Conservation (phyloP, 306 rosid species). For the Casuarina equisetifolia region DNA sequence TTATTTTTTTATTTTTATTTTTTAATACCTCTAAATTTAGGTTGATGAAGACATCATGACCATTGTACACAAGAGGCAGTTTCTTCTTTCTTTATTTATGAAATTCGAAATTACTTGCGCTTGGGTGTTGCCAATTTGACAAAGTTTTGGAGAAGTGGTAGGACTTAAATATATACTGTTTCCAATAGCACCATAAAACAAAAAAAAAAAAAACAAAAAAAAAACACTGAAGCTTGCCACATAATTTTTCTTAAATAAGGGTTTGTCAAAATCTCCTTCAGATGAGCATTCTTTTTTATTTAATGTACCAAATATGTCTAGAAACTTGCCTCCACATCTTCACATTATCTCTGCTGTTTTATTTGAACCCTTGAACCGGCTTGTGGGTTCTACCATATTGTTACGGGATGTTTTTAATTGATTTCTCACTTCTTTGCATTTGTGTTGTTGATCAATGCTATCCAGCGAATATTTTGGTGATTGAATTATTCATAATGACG, state of each 20-base stretch:
- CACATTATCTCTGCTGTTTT: background rate
- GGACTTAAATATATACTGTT: background rate
- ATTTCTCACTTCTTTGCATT: background rate
- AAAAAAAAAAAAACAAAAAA: background rate
- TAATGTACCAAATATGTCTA: background rate
- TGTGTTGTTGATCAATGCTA: background rate
- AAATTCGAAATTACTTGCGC: background rate
- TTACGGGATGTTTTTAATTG: background rate
- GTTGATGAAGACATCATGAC: constrained; percentile 20
- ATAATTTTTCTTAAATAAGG: background rate
- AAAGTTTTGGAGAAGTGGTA: background rate
- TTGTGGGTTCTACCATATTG: background rate
- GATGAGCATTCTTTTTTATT: background rate
- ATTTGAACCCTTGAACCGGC: background rate
- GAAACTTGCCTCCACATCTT: background rate
- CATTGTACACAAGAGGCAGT: background rate
- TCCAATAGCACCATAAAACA: background rate
- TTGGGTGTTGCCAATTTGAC: background rate
- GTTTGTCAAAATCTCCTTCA: background rate
- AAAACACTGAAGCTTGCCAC: background rate
- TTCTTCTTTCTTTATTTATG: background rate
- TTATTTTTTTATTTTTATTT: background rate
- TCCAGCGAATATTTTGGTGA: background rate
- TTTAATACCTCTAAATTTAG: background rate
- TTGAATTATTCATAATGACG: background rate